A percentile compares a stretch with the other conserved stretches of the same genome.
These are phyloP conservation scores for Urochloa ruziziensis DNA, from an alignment of 176 grass and related monocot genomes.

Conservation along the genomic window DNA sequence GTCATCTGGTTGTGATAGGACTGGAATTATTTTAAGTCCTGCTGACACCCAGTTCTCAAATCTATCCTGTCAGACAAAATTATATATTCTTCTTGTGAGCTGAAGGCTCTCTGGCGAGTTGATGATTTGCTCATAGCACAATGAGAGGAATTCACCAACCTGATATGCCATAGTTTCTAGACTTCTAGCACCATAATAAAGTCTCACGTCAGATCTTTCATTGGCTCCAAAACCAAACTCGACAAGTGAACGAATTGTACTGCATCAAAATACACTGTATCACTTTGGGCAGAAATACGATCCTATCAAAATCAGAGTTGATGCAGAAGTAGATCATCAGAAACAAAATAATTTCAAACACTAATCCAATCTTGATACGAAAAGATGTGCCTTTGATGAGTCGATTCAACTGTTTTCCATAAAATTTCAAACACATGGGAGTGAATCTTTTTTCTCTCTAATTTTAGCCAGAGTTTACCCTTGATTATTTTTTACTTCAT, in stretches of 20 bases:
- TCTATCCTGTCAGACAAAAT: slow-evolving; percentile 48
- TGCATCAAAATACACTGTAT: slow-evolving; percentile 39
- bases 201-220: slow-evolving; percentile 79
- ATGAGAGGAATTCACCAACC: slow-evolving; percentile 7
- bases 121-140: slow-evolving; percentile 2
- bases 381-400: neutral
- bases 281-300: neutral
- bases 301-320: neutral
- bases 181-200: slow-evolving; percentile 90
- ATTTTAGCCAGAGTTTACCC: neutral
- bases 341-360: no score
- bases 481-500: neutral
- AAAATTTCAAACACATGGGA: neutral
- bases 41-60: slow-evolving; percentile 70
- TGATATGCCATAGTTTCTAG: slow-evolving; percentile 75
- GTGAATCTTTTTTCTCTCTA: neutral
- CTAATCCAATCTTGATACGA: no score
- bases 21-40: slow-evolving; percentile 70
- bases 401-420: neutral
- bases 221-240: slow-evolving; percentile 70
- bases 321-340: neutral
- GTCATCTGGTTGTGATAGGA: slow-evolving; percentile 72
- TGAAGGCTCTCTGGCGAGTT: neutral
- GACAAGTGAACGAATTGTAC: slow-evolving; percentile 77
- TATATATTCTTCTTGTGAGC: neutral